Base-by-base conservation (phyloP, 1,284 basidiomycete species). In the Termitomyces sp. region DNA sequence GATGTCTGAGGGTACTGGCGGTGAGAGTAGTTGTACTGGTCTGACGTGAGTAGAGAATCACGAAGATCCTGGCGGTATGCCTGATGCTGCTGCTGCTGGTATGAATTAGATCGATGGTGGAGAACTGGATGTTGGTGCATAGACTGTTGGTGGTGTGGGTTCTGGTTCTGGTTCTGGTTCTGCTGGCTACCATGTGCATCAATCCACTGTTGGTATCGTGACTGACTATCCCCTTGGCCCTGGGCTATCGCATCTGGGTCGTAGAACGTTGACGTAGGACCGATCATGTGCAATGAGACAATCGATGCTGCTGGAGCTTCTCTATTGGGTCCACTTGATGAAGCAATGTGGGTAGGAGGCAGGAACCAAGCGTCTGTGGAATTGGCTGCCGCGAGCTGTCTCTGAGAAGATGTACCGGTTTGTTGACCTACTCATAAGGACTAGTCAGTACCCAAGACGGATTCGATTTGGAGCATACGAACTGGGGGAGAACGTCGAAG, bases 161-260 rank as follows among this genome's bases (percentile, higher is more conserved):
- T 59, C 24, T 52, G 39, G 15, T 30, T 59, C 24, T 52, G 39
- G 15, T 30, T 13, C 10, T 30, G 56, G 12, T 58, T 62, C 54
- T 67, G 68, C 43, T 66, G 65, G 46, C 66, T 66, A 21, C 54
- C 52, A 30, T 62, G 72, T 17, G 62, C 52, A 52, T 71, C 67
- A 41, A 70, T 61, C 75, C 75, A 76, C 51, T 73, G 68, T 57
- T 73, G 73, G 62, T 76, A 76, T 50, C 66, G 66, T 5, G 60
- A 60, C 47, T 68, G 63, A 38, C 53, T 61, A 24, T 72, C 68
- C 17, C 53, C 47, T 33, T 60, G 61, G 49, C 63, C 59, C 38
- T 65, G 63, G 30, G 62, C 48, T 36, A 61, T 51, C 33, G 62
- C 61, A n/a, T 70, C 67, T 12, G 71, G 61, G 48, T 71, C 70